Evolutionary conservation across 2,329 filamentous ascomycete genomes (phyloP).

Genomic region (Botrytis pseudocinerea): DNA sequence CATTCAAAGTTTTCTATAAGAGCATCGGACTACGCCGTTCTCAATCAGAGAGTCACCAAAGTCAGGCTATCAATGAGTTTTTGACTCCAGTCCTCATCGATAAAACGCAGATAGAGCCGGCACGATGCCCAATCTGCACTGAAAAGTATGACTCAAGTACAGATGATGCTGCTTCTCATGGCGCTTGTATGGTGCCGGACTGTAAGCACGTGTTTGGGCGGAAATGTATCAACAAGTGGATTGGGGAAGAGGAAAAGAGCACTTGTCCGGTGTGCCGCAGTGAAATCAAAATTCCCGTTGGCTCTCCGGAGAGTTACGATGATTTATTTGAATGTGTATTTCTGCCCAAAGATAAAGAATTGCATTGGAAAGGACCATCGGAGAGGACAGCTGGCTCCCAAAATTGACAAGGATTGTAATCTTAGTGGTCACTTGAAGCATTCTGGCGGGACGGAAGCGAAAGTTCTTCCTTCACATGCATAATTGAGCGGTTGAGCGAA

Average conservation of each 20-base stretch:
- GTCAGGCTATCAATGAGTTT: not conserved
- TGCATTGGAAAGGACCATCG: not conserved
- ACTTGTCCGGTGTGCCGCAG: constrained; percentile 3
- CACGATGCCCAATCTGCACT: not conserved
- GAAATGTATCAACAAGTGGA: not conserved
- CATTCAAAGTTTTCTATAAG: too few relatives aligned
- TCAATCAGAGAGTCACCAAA: not conserved
- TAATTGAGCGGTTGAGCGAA: not conserved
- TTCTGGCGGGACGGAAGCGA: not conserved
- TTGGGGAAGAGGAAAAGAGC: not conserved
- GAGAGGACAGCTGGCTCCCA: too few relatives aligned
- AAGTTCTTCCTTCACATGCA: not conserved
- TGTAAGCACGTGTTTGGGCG: not conserved
- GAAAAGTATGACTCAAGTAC: not conserved
- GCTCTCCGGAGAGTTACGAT: rapidly evolving
- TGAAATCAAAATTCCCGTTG: not conserved
- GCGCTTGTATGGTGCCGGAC: not conserved
- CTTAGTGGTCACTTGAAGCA: not conserved
- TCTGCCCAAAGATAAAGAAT: not conserved
- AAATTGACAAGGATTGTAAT: not conserved
- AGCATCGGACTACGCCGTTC: too few relatives aligned
- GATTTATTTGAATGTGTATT: not conserved
- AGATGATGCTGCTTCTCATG: not conserved
- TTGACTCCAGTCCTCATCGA: not conserved
- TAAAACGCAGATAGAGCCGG: too few relatives aligned